phyloP scores from a whole-genome alignment of 2,329 filamentous ascomycete species.

The Colletotrichum sp. region DNA sequence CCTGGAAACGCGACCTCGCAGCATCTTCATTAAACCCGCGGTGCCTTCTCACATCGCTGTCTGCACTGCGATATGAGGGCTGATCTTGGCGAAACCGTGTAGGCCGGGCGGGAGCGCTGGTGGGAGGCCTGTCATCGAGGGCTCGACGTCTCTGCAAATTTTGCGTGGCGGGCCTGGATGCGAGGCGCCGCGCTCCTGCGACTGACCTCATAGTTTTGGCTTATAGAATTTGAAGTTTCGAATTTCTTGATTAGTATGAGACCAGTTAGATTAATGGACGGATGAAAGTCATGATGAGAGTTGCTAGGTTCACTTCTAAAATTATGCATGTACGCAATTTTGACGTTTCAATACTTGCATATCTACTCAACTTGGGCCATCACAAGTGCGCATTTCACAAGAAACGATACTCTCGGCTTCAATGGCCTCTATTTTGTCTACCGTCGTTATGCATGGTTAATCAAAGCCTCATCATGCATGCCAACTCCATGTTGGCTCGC shows the following conservation, averaged over 20 bases:
- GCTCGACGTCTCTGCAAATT: background rate
- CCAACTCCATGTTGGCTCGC: background rate
- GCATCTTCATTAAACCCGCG: background rate
- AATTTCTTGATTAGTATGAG: background rate
- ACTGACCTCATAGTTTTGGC: background rate
- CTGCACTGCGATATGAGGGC: background rate
- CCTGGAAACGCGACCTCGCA: background rate
- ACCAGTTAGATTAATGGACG: background rate
- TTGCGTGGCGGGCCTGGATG: background rate
- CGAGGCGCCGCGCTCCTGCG: background rate
- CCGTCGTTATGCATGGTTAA: constrained; percentile 1
- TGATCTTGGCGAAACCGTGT: background rate
- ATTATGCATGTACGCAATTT: background rate
- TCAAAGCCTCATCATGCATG: constrained; percentile 11
- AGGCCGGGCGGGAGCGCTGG: background rate
- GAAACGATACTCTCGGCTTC: background rate
- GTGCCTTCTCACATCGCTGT: background rate
- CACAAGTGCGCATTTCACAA: background rate
- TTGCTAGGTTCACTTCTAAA: background rate
- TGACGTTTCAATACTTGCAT: background rate
- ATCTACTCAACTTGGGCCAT: background rate
- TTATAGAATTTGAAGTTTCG: background rate
- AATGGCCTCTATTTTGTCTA: constrained; percentile 18
- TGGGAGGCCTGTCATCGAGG: background rate
- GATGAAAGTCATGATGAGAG: background rate